These are phyloP conservation scores for Backusella macrospora DNA, from an alignment of 192 early-diverging fungal genomes.

Conservation along the genomic window DNA sequence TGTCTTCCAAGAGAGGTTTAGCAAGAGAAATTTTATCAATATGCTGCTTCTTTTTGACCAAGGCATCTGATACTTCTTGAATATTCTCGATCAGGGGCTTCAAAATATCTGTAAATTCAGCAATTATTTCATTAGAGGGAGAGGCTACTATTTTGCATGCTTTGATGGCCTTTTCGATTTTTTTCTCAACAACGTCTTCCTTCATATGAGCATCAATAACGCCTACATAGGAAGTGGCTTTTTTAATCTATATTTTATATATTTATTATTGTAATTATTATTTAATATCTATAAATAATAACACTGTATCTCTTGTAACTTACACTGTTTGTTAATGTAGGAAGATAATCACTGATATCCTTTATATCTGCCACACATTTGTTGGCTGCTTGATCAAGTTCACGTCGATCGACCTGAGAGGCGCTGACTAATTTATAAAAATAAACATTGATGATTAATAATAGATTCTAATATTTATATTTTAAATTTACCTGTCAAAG, in stretches of 20 bases:
- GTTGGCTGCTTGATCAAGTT: neutral
- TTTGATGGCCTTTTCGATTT: neutral
- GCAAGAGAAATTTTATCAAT: neutral
- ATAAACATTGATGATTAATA: neutral
- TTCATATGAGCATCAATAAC: neutral
- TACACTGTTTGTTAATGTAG: neutral
- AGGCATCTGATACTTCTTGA: neutral
- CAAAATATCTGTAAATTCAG: neutral
- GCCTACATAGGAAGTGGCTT: neutral
- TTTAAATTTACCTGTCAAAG: neutral
- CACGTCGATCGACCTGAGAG: neutral
- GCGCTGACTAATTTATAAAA: neutral
- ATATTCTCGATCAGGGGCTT: neutral
- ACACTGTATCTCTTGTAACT: too few species aligned
- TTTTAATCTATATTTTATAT: neutral
- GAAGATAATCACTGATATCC: neutral
- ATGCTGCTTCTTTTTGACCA: neutral
- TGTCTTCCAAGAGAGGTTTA: too few species aligned
- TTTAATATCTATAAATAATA: too few species aligned
- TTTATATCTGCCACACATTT: neutral
- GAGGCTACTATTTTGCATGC: neutral
- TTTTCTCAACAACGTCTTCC: neutral
- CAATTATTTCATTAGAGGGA: neutral
- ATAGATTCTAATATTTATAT: neutral
- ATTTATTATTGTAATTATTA: too few species aligned